Base-by-base conservation (phyloP, 208 protist species). In the Balamuthia mandrillaris region DNA sequence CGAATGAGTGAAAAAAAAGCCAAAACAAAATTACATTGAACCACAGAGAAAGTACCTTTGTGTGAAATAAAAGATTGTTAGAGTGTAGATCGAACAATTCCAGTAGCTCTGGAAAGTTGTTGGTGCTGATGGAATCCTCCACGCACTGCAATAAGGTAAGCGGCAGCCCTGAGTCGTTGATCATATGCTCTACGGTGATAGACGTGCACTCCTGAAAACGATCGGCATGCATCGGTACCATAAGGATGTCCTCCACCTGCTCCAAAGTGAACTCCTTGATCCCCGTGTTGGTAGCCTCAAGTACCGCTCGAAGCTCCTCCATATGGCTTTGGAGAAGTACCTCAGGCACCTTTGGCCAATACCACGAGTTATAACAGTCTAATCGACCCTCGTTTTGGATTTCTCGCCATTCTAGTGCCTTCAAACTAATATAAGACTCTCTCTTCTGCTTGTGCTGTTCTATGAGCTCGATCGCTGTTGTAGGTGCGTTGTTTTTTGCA, bases 41-140 rank as follows among this genome's bases (percentile, higher is more conserved):
- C 10, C 10, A 60, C 44, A 41, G 33, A 49, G 14, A 37, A 49
- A 12, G 21, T 37, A 81, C 74, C 74, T 81, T 81, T 35, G 74
- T 51, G 42, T 44, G 74, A 41, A 81, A 81, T 9, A 81, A 51
- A 10, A 29, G 45, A 24, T 81, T 61, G 74, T 81, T 65, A n/a
- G 49, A 21, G 49, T 81, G 45, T 3, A 21, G 21, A 35, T 24
- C 18, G 29, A 39, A 81, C 3, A 63, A 24, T 27, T 65, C 37
- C 31, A 81, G 49, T 27, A 81, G 31, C 16, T 29, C 49, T 27
- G 44, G 1, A 21, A 81, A 45, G 29, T 44, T 61, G 27, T 0
- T 3, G 27, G 49, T 14, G 18, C 37, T 44, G 51, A 81, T 45
- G 3, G 74, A 81, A 10, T 63, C 61, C n/a, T 35, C 12, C 7